phyloP scores from a whole-genome alignment of 2,329 filamentous ascomycete species.

The Colletotrichum sidae region DNA sequence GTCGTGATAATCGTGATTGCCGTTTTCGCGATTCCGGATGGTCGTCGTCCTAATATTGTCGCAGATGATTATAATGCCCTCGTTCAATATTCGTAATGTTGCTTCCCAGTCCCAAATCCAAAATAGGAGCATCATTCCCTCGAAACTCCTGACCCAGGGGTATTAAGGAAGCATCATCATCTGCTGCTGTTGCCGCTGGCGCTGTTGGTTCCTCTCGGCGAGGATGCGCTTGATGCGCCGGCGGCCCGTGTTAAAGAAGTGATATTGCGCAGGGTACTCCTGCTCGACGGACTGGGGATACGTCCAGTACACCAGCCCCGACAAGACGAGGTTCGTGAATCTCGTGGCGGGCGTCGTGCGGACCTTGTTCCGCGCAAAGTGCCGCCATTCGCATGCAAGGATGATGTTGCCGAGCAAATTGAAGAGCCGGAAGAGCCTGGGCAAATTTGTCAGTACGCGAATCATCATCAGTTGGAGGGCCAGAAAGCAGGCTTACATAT shows the following conservation, averaged over 20 bases:
- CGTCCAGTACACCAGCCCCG: conserved; percentile 53
- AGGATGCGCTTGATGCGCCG: conserved; percentile 33
- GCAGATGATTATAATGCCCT: too few relatives aligned
- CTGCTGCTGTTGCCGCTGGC: conserved; percentile 29
- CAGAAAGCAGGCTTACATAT: conserved; percentile 48
- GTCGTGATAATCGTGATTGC: too few relatives aligned
- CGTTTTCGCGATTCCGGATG: too few relatives aligned
- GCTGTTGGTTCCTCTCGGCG: conserved; percentile 30
- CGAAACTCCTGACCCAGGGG: background rate
- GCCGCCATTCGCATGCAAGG: conserved; percentile 51
- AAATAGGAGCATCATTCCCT: background rate
- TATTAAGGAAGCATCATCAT: conserved; percentile 26
- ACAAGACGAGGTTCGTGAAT: conserved; percentile 43
- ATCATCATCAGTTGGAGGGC: background rate
- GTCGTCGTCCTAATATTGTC: too few relatives aligned
- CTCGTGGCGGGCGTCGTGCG: conserved; percentile 12
- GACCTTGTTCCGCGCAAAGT: conserved; percentile 51
- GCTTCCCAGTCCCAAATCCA: background rate
- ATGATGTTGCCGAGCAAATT: conserved; percentile 53
- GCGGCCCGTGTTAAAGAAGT: conserved; percentile 33
- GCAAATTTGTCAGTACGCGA: conserved; percentile 18
- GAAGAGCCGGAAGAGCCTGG: conserved; percentile 51
- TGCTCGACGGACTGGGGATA: conserved; percentile 55
- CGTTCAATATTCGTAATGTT: background rate
- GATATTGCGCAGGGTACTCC: conserved; percentile 45